Evolutionary conservation across 73 alveolate genomes (phyloP).

Genomic region (Uronychia setigera): DNA sequence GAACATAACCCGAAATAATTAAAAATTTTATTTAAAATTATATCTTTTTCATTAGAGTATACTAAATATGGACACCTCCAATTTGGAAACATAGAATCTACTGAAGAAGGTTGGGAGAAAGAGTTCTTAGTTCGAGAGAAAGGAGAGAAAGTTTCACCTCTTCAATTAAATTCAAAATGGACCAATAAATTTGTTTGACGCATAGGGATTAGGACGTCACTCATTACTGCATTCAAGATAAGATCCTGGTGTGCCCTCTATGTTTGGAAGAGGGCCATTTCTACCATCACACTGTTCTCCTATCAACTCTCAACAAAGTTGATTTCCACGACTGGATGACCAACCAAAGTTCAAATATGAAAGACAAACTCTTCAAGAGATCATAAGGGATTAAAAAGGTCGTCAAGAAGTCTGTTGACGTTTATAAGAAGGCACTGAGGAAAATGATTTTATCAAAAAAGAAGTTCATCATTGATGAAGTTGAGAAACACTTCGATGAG

Average conservation of each 20-base stretch:
- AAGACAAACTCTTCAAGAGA: slow-evolving; percentile 9
- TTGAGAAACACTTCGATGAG: slow-evolving; percentile 10
- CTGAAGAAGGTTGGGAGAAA: no score
- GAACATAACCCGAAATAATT: no score
- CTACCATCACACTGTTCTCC: slow-evolving; percentile 48
- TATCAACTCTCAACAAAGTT: slow-evolving; percentile 7
- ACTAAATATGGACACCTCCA: no score
- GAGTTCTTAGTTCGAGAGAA: no score
- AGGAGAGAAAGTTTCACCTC: no score
- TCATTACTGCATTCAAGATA: slow-evolving; percentile 23
- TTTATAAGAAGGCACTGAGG: slow-evolving; percentile 24
- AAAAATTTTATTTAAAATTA: no score
- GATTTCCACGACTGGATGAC: slow-evolving; percentile 43
- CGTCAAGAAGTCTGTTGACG: slow-evolving; percentile 22
- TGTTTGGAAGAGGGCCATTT: slow-evolving; percentile 45
- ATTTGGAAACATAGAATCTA: no score
- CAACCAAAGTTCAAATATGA: slow-evolving; percentile 6
- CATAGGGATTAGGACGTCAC: background rate
- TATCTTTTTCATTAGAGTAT: no score
- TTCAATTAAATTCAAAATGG: slow-evolving; percentile 3
- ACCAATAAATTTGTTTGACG: background rate
- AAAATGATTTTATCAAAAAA: slow-evolving; percentile 30
- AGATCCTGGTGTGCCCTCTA: slow-evolving; percentile 6
- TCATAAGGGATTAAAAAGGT: background rate
- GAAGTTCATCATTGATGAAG: slow-evolving; percentile 13